Evolutionary conservation across 805 yeast species (phyloP).

Genomic region (Schwanniomyces occidentalis): DNA sequence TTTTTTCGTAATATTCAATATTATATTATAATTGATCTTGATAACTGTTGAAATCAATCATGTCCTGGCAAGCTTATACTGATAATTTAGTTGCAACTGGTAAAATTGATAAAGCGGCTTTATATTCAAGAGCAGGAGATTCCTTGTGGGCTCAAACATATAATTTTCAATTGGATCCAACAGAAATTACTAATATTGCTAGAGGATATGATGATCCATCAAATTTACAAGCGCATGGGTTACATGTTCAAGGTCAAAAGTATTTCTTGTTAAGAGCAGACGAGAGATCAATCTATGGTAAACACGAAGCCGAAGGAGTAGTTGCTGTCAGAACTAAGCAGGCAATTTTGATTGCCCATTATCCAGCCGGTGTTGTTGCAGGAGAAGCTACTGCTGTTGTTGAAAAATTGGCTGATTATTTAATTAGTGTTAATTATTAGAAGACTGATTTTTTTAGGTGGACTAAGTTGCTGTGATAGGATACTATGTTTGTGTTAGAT

Average conservation of each 20-base stretch:
- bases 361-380: constrained; percentile 86
- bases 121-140: constrained; percentile 93
- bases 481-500: too few relatives aligned
- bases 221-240: constrained; percentile 78
- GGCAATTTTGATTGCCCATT: constrained; percentile 91
- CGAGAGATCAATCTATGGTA: constrained; percentile 91
- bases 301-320: constrained; percentile 83
- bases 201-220: constrained; percentile 79
- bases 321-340: constrained; percentile 92
- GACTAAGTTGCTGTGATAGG: too few relatives aligned
- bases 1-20: too few relatives aligned
- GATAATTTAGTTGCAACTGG: constrained; percentile 88
- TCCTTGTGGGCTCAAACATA: constrained; percentile 89
- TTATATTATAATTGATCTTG: too few relatives aligned
- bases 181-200: constrained; percentile 74
- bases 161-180: constrained; percentile 59
- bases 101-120: constrained; percentile 87
- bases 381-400: constrained; percentile 95
- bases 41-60: constrained; percentile 13
- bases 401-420: constrained; percentile 93
- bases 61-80: constrained; percentile 76
- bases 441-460: background rate
- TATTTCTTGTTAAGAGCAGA: constrained; percentile 89
- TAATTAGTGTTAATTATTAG: constrained; percentile 83
- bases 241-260: constrained; percentile 82